A percentile compares a stretch with the other conserved stretches of the same genome.
Evolutionary conservation across 176 grass and related monocot genomes (phyloP).

Genomic region (Zea mays): DNA sequence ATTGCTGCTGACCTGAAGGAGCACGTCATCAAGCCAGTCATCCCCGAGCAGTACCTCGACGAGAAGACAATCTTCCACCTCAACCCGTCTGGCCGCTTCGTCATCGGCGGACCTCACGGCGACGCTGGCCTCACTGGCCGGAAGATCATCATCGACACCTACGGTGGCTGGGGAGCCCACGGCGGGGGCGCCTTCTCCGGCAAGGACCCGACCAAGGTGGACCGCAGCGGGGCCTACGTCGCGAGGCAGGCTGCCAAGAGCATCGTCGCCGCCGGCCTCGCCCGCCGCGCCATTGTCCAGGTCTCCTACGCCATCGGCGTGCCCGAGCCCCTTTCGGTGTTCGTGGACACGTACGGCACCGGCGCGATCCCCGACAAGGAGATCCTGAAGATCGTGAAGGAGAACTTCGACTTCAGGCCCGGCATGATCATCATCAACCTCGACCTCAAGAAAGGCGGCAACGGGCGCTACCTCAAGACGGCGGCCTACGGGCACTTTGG

Average conservation of each 20-base stretch:
- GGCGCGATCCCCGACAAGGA: constrained; percentile 45
- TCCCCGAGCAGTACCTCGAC: constrained; percentile 56
- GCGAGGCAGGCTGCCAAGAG: constrained; percentile 61
- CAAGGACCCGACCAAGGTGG: constrained; percentile 62
- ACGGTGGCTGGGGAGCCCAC: constrained; percentile 57
- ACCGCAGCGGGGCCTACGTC: constrained; percentile 52
- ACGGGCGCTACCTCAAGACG: constrained; percentile 52
- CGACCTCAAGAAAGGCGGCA: constrained; percentile 53
- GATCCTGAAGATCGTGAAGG: constrained; percentile 58
- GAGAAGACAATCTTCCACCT: constrained; percentile 67
- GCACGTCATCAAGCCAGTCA: constrained; percentile 61
- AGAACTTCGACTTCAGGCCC: constrained; percentile 54
- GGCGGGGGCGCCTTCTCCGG: constrained; percentile 61
- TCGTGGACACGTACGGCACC: constrained; percentile 45
- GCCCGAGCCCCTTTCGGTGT: constrained; percentile 46
- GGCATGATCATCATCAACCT: constrained; percentile 61
- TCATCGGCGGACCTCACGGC: constrained; percentile 60
- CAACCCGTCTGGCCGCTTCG: constrained; percentile 60
- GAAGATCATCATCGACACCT: constrained; percentile 66
- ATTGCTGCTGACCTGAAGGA: constrained; percentile 60
- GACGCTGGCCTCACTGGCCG: constrained; percentile 61
- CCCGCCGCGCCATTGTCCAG: constrained; percentile 48
- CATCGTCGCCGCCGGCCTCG: constrained; percentile 49
- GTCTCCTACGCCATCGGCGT: constrained; percentile 53
- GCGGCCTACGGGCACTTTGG: constrained; percentile 52